Conservation (phyloP, 1,284 basidiomycete genomes). For the Papiliotrema laurentii region DNA sequence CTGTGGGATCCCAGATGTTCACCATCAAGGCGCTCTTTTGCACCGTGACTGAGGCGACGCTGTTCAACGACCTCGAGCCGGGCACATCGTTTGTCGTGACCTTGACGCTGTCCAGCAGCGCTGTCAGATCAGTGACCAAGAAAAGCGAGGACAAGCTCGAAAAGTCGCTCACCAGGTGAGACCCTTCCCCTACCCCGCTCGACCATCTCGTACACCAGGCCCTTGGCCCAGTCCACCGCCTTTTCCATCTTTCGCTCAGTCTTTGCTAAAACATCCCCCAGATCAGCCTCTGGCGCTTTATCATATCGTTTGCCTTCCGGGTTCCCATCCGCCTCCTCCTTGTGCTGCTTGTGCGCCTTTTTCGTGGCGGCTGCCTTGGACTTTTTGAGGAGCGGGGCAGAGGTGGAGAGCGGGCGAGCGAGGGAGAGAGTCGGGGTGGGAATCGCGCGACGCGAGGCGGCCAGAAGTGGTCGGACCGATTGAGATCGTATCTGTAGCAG, state of each 20-base stretch:
- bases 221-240: slow-evolving; percentile 39
- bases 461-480: neutral
- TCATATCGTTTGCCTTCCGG: slow-evolving; percentile 13
- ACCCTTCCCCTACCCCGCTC: slow-evolving; percentile 43
- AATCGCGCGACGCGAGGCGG: too few relatives aligned
- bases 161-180: slow-evolving; percentile 34
- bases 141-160: too few relatives aligned
- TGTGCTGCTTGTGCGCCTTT: slow-evolving; percentile 12
- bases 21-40: slow-evolving; percentile 35
- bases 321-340: slow-evolving; percentile 15
- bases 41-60: slow-evolving; percentile 42
- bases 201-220: slow-evolving; percentile 41
- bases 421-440: too few relatives aligned
- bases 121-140: slow-evolving; percentile 26
- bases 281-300: slow-evolving; percentile 16
- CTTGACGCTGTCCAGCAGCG: slow-evolving; percentile 42
- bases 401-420: slow-evolving; percentile 25
- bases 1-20: slow-evolving; percentile 42
- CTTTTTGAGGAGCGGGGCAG: slow-evolving; percentile 26
- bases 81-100: slow-evolving; percentile 31
- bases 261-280: slow-evolving; percentile 26
- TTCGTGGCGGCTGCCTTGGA: slow-evolving; percentile 13
- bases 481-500: too few relatives aligned
- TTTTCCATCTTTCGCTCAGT: slow-evolving; percentile 40
- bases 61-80: slow-evolving; percentile 30